phyloP scores from a whole-genome alignment of 106 monocot genomes.

The Phalaenopsis equestris region DNA sequence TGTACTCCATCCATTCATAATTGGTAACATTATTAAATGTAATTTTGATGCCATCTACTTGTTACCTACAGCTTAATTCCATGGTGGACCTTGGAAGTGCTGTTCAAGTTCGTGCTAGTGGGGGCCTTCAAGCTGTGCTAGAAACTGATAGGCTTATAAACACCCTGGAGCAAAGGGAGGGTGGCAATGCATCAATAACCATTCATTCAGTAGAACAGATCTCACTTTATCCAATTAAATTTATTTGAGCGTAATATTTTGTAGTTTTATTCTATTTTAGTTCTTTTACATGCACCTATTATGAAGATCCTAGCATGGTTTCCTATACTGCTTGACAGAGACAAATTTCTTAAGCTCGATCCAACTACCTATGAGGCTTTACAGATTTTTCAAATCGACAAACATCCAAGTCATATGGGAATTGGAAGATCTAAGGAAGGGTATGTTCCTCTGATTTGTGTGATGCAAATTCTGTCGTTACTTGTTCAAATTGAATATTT shows the following conservation, averaged over 20 bases:
- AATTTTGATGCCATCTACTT: background rate
- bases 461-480: background rate
- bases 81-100: constrained; percentile 98
- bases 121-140: constrained; percentile 84
- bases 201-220: constrained; percentile 72
- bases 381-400: constrained; percentile 94
- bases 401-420: constrained; percentile 99
- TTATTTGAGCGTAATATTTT: constrained; percentile 1
- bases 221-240: constrained; percentile 70
- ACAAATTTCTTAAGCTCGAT: constrained; percentile 96
- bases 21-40: background rate
- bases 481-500: constrained; percentile 7
- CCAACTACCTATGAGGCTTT: constrained; percentile 84
- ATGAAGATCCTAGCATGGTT: background rate
- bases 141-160: constrained; percentile 92
- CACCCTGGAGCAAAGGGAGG: constrained; percentile 55
- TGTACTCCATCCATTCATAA: background rate
- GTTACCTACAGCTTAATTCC: constrained; percentile 71
- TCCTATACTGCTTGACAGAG: constrained; percentile 59
- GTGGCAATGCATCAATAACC: constrained; percentile 65
- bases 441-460: constrained; percentile 26
- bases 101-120: constrained; percentile 86
- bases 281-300: background rate
- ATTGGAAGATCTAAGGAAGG: constrained; percentile 99
- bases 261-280: background rate